Evolutionary conservation across 2,329 filamentous ascomycete species (phyloP).

Genomic region (Fusarium stilboides): DNA sequence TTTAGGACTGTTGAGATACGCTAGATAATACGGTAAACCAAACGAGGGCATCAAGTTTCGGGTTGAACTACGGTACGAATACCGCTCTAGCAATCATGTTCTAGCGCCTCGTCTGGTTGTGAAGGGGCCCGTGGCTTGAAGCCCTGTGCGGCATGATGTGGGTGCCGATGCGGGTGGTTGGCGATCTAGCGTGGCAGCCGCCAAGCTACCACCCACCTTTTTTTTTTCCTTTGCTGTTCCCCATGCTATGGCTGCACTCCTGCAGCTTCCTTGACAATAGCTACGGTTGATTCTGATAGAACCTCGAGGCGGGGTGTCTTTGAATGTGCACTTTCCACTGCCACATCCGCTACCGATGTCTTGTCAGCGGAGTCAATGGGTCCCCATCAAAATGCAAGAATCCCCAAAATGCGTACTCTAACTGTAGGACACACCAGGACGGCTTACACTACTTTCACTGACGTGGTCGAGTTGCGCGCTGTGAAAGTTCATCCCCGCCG

Average conservation of each 20-base stretch:
- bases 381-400: slow-evolving; percentile 4
- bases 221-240: slow-evolving; percentile 20
- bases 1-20: slow-evolving; percentile 15
- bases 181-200: slow-evolving; percentile 46
- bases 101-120: slow-evolving; percentile 29
- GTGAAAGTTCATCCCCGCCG: slow-evolving; percentile 19
- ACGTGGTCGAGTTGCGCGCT: slow-evolving; percentile 28
- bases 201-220: slow-evolving; percentile 24
- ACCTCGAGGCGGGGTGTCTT: neutral
- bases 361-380: slow-evolving; percentile 5
- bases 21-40: slow-evolving; percentile 9
- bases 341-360: neutral
- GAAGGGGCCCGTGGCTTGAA: slow-evolving; percentile 16
- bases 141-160: slow-evolving; percentile 27
- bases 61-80: slow-evolving; percentile 16
- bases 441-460: slow-evolving; percentile 36
- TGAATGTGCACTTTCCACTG: neutral
- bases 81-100: slow-evolving; percentile 21
- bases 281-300: slow-evolving; percentile 13
- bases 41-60: slow-evolving; percentile 30
- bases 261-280: slow-evolving; percentile 23
- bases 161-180: slow-evolving; percentile 37
- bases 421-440: slow-evolving; percentile 11
- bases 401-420: slow-evolving; percentile 7
- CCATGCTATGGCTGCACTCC: slow-evolving; percentile 20